Evolutionary conservation across 148 eudicot genomes (phyloP), one percentile per base, ranked within the genome.

Genomic region (Persicaria tinctoria): DNA sequence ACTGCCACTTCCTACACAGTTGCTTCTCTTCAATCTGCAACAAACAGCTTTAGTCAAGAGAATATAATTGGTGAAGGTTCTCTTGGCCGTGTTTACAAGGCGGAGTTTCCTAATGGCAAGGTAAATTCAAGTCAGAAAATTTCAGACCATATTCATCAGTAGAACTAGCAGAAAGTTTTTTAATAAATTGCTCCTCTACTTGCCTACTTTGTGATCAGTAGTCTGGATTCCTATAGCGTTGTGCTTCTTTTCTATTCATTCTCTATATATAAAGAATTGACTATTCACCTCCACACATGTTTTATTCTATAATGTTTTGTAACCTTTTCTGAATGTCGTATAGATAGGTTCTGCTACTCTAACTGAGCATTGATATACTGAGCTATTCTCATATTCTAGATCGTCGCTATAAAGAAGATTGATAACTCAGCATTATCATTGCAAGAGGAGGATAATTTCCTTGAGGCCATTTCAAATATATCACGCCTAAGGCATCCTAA

Each of bases 381-480:
- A 55, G 73, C 11, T 55, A 23, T 69, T 76, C 49, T 76, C 68
- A 1, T 20, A 56, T 76, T 73, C 64, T 79, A 95, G 99, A 82
- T 89, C 44, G 83, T 87, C 84, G 97, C 96, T 23, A 77, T 95
- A 32, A 95, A 95, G 84, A 95, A 95, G 89, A 87, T 95, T 47
- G 97, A 95, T 85, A 90, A 85, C 76, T 87, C 99, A 70, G 99
- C 98, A 66, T 76, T 95, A 77, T 92, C 97, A 51, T 81, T 95
- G 54, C 97, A 90, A 81, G 99, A 92, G 80, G 98, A 95, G 83
- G 99, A 95, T 78, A 87, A 90, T 84, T 92, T 95, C 76, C 89
- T 92, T 18, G 99, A 95, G 89, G 99, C 97, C 57, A 86, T 92
- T 68, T 90, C 99, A 79, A 95, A 89, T 76, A 95, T 95, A 93